These are phyloP conservation scores for Didymella lethalis DNA, from an alignment of 2,329 filamentous ascomycete genomes.

Conservation along the genomic window DNA sequence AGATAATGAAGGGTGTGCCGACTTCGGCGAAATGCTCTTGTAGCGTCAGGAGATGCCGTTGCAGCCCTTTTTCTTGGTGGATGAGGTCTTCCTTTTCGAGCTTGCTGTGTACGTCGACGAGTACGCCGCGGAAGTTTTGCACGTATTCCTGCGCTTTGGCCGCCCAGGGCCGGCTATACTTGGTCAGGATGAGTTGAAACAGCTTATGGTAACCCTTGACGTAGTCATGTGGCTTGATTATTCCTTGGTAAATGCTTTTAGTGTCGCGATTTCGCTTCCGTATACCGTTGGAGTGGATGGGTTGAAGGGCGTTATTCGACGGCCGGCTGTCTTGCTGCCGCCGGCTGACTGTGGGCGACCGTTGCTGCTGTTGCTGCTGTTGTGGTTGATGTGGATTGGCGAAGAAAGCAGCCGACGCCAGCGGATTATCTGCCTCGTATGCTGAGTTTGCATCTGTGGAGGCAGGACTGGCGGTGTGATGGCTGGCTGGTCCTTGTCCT, in stretches of 20 bases:
- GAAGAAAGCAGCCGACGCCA: slow-evolving; percentile 48
- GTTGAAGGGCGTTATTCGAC: slow-evolving; percentile 43
- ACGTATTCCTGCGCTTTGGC: slow-evolving; percentile 86
- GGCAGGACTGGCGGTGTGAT: slow-evolving; percentile 66
- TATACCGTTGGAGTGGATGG: slow-evolving; percentile 43
- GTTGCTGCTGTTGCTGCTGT: slow-evolving; percentile 35
- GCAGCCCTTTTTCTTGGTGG: slow-evolving; percentile 98
- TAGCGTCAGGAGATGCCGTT: slow-evolving; percentile 89
- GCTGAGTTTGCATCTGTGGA: slow-evolving; percentile 50
- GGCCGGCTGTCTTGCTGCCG: slow-evolving; percentile 37
- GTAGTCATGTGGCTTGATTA: slow-evolving; percentile 92
- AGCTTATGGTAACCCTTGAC: slow-evolving; percentile 89
- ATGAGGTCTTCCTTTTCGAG: slow-evolving; percentile 87
- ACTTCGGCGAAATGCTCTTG: slow-evolving; percentile 89
- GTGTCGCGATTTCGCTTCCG: slow-evolving; percentile 71
- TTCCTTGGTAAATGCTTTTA: slow-evolving; percentile 84
- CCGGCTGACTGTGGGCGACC: slow-evolving; percentile 40
- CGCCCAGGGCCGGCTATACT: slow-evolving; percentile 79
- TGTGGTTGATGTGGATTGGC: slow-evolving; percentile 44
- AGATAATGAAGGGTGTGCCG: slow-evolving; percentile 90
- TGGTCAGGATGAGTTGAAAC: slow-evolving; percentile 78
- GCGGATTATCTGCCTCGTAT: slow-evolving; percentile 57
- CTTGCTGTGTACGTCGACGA: slow-evolving; percentile 91
- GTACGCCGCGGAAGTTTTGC: slow-evolving; percentile 87
- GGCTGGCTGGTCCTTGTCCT: slow-evolving; percentile 63